phyloP scores from a whole-genome alignment of 495 filamentous ascomycete species.

The Neurospora sp. region DNA sequence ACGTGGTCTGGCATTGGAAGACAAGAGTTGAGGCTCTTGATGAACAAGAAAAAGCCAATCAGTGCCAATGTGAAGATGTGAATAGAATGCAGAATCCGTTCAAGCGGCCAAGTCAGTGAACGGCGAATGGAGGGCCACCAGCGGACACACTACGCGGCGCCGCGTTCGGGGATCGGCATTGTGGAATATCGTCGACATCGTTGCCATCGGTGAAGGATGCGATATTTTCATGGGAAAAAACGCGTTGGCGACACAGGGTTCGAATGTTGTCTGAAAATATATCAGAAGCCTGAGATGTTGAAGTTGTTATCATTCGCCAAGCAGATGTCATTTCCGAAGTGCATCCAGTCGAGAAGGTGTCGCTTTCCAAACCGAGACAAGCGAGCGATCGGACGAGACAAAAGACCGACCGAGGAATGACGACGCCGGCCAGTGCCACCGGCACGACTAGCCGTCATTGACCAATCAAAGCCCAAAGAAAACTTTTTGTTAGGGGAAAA shows the following conservation, averaged over 20 bases:
- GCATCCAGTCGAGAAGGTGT: neutral
- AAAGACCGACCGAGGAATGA: neutral
- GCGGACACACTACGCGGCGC: neutral
- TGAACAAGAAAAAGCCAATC: no score
- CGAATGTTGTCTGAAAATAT: neutral
- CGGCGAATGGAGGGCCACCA: neutral
- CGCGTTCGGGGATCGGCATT: neutral
- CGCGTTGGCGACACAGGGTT: neutral
- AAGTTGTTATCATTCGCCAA: neutral
- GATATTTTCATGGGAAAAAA: neutral
- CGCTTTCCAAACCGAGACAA: no score
- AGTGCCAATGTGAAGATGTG: neutral
- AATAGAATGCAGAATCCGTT: neutral
- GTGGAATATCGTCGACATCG: neutral
- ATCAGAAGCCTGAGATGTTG: neutral
- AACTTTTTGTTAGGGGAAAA: neutral
- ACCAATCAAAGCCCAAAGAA: neutral
- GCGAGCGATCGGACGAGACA: neutral
- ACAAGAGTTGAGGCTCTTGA: neutral
- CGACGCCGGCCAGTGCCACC: neutral
- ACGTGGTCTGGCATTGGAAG: neutral
- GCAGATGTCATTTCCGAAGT: neutral
- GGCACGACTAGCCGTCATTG: neutral
- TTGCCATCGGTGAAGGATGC: neutral
- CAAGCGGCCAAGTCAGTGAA: neutral